Evolutionary conservation across 768 basidiomycete species (phyloP).

Genomic region (Mycena metata): DNA sequence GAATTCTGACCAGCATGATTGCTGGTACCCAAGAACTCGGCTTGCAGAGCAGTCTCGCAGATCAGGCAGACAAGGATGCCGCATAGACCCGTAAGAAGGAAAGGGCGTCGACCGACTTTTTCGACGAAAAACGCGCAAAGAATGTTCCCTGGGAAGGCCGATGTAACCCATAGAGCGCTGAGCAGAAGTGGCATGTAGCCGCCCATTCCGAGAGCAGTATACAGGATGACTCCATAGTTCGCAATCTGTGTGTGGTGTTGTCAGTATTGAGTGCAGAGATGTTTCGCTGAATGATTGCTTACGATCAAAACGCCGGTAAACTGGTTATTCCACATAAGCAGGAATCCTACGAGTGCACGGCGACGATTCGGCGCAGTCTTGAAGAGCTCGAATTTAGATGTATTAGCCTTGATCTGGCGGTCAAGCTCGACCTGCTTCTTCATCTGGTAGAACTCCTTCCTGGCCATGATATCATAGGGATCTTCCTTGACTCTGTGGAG

Average conservation of each 20-base stretch:
- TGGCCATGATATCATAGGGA: slow-evolving; percentile 12
- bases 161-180: slow-evolving; percentile 11
- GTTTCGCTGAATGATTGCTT: slow-evolving; percentile 10
- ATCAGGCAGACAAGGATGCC: slow-evolving; percentile 8
- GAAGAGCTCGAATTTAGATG: slow-evolving; percentile 12
- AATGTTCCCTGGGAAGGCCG: slow-evolving; percentile 11
- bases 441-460: slow-evolving; percentile 12
- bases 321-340: slow-evolving; percentile 11
- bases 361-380: slow-evolving; percentile 10
- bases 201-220: slow-evolving; percentile 7
- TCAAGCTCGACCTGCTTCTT: slow-evolving; percentile 12
- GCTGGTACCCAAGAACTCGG: slow-evolving; percentile 9
- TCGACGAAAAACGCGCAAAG: slow-evolving; percentile 13
- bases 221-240: slow-evolving; percentile 14
- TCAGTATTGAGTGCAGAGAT: slow-evolving; percentile 12
- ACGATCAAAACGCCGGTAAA: slow-evolving; percentile 10
- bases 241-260: slow-evolving; percentile 12
- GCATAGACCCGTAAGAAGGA: slow-evolving; percentile 13
- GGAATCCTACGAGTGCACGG: slow-evolving; percentile 11
- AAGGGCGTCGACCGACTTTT: slow-evolving; percentile 12
- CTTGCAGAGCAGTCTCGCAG: slow-evolving; percentile 13
- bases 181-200: slow-evolving; percentile 13
- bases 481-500: slow-evolving; percentile 11
- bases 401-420: slow-evolving; percentile 7
- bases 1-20: slow-evolving; percentile 10